Conservation (phyloP, 768 basidiomycete genomes). For the Nidularia sp. region DNA sequence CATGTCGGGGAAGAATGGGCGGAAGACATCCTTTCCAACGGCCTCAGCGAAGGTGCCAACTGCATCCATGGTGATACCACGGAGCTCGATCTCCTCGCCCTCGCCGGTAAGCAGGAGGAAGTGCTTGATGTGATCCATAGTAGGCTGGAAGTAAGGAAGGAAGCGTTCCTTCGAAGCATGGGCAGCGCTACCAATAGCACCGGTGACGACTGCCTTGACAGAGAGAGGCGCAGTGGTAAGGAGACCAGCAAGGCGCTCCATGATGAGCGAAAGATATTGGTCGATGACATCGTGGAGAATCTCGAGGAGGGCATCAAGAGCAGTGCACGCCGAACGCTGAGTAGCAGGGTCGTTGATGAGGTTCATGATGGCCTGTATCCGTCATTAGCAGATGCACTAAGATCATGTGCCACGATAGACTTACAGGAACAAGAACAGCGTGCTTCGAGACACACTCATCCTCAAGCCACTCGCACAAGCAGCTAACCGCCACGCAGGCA, state of each 20-base stretch:
- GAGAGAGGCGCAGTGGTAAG: slow-evolving; percentile 82
- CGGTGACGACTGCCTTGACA: slow-evolving; percentile 93
- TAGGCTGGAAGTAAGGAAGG: slow-evolving; percentile 89
- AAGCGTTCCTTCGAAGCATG: slow-evolving; percentile 92
- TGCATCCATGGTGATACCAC: slow-evolving; percentile 98
- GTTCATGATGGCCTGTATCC: slow-evolving; percentile 75
- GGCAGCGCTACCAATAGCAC: slow-evolving; percentile 96
- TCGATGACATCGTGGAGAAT: slow-evolving; percentile 88
- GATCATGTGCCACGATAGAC: slow-evolving; percentile 17
- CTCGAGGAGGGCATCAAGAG: slow-evolving; percentile 94
- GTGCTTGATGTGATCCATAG: slow-evolving; percentile 83
- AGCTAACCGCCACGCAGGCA: slow-evolving; percentile 92
- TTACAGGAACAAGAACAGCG: slow-evolving; percentile 76
- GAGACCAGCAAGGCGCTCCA: slow-evolving; percentile 87
- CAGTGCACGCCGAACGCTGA: slow-evolving; percentile 92
- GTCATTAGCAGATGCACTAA: slow-evolving; percentile 2
- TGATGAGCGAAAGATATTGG: slow-evolving; percentile 88
- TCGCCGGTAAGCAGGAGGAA: slow-evolving; percentile 84
- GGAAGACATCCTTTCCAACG: slow-evolving; percentile 89
- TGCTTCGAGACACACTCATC: slow-evolving; percentile 89
- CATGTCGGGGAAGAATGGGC: slow-evolving; percentile 93
- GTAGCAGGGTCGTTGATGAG: slow-evolving; percentile 84
- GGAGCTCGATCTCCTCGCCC: slow-evolving; percentile 90
- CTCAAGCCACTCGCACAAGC: slow-evolving; percentile 95
- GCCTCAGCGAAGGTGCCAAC: slow-evolving; percentile 98